A percentile compares a stretch with the other conserved stretches of the same genome.
Conservation (phyloP, 192 early-diverging fungal genomes). For the Thoreauomyces humboldtii region DNA sequence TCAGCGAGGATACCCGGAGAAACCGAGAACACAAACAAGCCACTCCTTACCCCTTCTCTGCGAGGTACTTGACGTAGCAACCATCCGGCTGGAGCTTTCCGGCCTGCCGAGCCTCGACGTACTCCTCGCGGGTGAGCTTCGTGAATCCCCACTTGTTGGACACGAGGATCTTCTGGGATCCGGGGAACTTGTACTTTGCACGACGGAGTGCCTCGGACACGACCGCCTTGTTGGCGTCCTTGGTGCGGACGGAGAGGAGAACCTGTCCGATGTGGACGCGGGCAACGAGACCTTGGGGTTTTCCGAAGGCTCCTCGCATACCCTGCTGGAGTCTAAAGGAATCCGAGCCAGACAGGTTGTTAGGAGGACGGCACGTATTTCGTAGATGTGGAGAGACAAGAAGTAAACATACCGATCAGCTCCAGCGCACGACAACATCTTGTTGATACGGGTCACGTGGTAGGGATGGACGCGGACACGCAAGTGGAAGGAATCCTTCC, state of each 20-base stretch:
- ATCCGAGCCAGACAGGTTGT: too few relatives aligned
- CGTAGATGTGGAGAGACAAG: too few relatives aligned
- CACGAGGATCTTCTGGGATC: conserved; percentile 97
- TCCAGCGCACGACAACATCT: conserved; percentile 99
- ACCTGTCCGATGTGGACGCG: conserved; percentile 98
- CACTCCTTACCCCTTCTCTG: conserved; percentile 83
- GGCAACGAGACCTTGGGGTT: conserved; percentile 92
- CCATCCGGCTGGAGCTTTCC: conserved; percentile 88
- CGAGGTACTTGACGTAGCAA: conserved; percentile 93
- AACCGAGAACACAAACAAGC: too few relatives aligned
- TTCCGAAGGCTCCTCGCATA: conserved; percentile 99
- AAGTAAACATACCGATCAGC: conserved; percentile 82
- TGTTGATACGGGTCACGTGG: conserved; percentile 99
- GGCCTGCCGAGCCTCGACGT: conserved; percentile 69
- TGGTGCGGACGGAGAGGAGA: conserved; percentile 93
- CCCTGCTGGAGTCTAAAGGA: conserved; percentile 88
- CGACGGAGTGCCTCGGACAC: conserved; percentile 92
- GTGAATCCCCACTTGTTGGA: conserved; percentile 99
- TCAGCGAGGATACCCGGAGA: too few relatives aligned
- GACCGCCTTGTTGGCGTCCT: conserved; percentile 88
- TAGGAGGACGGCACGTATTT: too few relatives aligned
- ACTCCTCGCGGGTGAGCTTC: conserved; percentile 73
- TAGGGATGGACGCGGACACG: conserved; percentile 97
- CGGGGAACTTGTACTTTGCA: conserved; percentile 99
- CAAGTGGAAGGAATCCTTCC: conserved; percentile 99